These are phyloP conservation scores for Chrysanthemum seticuspe DNA, from an alignment of 129 eudicot species.

Conservation along the genomic window DNA sequence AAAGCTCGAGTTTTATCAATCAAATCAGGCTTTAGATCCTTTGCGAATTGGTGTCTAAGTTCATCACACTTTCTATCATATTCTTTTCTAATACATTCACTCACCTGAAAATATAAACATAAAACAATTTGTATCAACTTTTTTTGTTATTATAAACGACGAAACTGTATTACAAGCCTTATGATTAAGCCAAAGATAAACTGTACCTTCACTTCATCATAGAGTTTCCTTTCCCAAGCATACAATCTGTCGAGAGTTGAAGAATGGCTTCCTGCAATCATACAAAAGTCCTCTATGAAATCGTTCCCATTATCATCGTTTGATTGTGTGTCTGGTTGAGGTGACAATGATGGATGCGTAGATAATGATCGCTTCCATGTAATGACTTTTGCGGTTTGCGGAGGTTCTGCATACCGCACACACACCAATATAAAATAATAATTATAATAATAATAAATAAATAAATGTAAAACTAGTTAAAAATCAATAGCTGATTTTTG, in stretches of 20 bases:
- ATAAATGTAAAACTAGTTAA: neutral
- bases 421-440: no score
- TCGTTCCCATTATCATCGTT: constrained; percentile 73
- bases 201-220: constrained; percentile 94
- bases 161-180: neutral
- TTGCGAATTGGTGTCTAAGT: constrained; percentile 81
- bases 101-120: constrained; percentile 50
- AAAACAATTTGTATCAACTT: neutral
- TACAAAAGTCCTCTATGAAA: constrained; percentile 72
- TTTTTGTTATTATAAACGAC: no score
- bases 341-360: constrained; percentile 59
- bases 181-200: neutral
- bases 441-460: neutral
- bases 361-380: constrained; percentile 85
- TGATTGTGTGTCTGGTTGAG: constrained; percentile 51
- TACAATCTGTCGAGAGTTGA: constrained; percentile 84
- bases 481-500: neutral
- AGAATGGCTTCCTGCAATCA: constrained; percentile 96
- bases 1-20: constrained; percentile 81
- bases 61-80: constrained; percentile 73
- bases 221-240: constrained; percentile 97
- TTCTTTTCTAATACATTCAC: constrained; percentile 70
- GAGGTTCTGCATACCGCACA: constrained; percentile 26
- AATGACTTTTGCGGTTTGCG: constrained; percentile 60
- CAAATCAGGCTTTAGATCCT: constrained; percentile 63